Base-by-base conservation (phyloP, 2,329 filamentous ascomycete species). In the Acrocalymma vagum region DNA sequence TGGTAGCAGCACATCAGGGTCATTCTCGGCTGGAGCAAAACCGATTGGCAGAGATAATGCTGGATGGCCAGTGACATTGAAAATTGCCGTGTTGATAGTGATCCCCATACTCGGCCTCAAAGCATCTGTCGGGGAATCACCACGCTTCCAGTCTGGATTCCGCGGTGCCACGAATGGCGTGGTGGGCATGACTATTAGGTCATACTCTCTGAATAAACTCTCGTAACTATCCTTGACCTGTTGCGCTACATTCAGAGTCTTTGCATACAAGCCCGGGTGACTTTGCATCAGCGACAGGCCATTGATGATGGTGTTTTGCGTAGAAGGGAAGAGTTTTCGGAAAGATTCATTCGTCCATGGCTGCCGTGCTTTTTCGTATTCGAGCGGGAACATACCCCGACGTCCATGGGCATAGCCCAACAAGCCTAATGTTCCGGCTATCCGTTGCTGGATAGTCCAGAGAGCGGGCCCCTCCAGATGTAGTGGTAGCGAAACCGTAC, bases 311-410 rank as follows among this genome's bases (percentile, higher is more conserved):
- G 74, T 77, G 44, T 79, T 79, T 38, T 78, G 78, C 1, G 78
- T 60, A 1, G 59, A 61, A 1, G 69, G 76, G 51, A 77, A 78
- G 0, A 77, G 60, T 33, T 75, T 74, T 30, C 75, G 66, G 45
- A 80, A 81, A 33, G 70, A 71, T n/a, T 72, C 63, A 10, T 73
- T 60, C 0, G 71, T 76, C 74, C 75, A 79, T 0, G 76, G 76
- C 0, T 77, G 69, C 6, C 76, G 67, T 2, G 71, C 72, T n/a
- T 69, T 62, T 47, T 81, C 77, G 21, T 43, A 60, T 17, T 44
- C 55, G 20, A 49, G 55, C 18, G 53, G 55, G 14, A 58, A 57
- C 4, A 59, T 34, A 8, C 53, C 53, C 42, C 55, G 38, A 21
- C 53, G 47, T 14, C 55, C 55, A 29, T 57, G 55, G 17, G 55